Percentiles rank a stretch among this genome's conserved stretches.
phyloP scores from a whole-genome alignment of 371 early-diverging fungal genomes.

The Rhizopus arrhizus region DNA sequence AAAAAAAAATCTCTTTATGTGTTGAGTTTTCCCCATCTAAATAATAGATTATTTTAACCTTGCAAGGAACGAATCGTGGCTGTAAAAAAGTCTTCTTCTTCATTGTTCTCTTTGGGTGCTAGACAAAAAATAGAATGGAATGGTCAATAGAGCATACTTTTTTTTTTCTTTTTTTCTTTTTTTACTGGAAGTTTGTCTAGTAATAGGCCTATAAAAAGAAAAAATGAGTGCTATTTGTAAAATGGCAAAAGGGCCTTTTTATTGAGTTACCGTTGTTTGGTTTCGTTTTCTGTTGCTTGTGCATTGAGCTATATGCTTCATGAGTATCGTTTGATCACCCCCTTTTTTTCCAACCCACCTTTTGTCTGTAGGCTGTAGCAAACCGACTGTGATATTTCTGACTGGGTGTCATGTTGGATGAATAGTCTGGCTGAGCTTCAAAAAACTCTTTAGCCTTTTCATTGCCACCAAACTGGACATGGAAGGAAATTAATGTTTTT shows the following conservation, averaged over 20 bases:
- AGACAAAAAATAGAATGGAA: background rate
- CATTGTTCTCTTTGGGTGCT: background rate
- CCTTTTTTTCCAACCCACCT: conserved; percentile 49
- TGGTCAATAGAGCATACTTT: background rate
- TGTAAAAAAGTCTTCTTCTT: conserved; percentile 51
- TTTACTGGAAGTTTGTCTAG: no score
- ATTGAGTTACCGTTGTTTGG: background rate
- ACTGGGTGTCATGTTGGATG: conserved; percentile 74
- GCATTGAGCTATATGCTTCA: conserved; percentile 58
- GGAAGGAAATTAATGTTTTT: background rate
- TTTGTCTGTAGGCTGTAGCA: conserved; percentile 88
- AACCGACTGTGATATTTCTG: conserved; percentile 87
- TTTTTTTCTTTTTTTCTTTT: background rate
- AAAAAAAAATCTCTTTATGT: background rate
- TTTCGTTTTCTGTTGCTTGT: conserved; percentile 63
- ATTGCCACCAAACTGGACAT: conserved; percentile 88
- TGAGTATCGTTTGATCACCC: background rate
- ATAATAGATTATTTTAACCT: background rate
- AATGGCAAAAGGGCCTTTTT: no score
- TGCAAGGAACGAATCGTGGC: conserved; percentile 48
- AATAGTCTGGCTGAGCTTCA: conserved; percentile 81
- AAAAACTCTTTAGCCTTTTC: conserved; percentile 86
- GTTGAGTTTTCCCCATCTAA: background rate
- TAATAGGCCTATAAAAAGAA: no score
- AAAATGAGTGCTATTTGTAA: no score